Conservation (phyloP, 108 stramenopile genomes). For the Mediolabrus comicus region DNA sequence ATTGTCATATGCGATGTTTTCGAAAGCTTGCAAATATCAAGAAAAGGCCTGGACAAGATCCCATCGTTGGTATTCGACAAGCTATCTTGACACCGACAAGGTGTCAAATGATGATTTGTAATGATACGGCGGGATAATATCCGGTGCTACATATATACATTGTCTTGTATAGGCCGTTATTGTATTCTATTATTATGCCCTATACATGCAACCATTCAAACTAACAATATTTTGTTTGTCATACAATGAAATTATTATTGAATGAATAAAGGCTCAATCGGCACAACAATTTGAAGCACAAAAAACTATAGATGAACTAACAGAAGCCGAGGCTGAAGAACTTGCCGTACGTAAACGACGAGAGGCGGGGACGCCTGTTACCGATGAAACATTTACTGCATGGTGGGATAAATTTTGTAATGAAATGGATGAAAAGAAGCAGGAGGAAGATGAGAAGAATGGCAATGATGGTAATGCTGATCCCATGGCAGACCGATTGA, state of each 20-base stretch:
- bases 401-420: constrained; percentile 72
- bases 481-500: constrained; percentile 55
- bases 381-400: constrained; percentile 60
- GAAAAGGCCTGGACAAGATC: constrained; percentile 65
- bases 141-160: constrained; percentile 49
- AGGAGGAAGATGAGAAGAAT: constrained; percentile 32
- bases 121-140: constrained; percentile 75
- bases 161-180: background rate
- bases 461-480: constrained; percentile 23
- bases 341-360: constrained; percentile 78
- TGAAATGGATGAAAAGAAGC: constrained; percentile 62
- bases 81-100: constrained; percentile 63
- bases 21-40: constrained; percentile 20
- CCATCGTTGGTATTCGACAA: constrained; percentile 51
- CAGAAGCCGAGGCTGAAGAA: constrained; percentile 81
- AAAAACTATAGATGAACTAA: constrained; percentile 70
- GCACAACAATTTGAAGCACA: constrained; percentile 78
- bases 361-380: constrained; percentile 84
- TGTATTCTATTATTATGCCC: too few species aligned
- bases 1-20: background rate
- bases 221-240: background rate
- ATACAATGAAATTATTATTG: too few species aligned
- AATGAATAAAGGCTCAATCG: constrained; percentile 55
- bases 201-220: background rate
- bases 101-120: constrained; percentile 41